Conservation (phyloP, 139 green algal species). For the Chlamydomonas urium region DNA sequence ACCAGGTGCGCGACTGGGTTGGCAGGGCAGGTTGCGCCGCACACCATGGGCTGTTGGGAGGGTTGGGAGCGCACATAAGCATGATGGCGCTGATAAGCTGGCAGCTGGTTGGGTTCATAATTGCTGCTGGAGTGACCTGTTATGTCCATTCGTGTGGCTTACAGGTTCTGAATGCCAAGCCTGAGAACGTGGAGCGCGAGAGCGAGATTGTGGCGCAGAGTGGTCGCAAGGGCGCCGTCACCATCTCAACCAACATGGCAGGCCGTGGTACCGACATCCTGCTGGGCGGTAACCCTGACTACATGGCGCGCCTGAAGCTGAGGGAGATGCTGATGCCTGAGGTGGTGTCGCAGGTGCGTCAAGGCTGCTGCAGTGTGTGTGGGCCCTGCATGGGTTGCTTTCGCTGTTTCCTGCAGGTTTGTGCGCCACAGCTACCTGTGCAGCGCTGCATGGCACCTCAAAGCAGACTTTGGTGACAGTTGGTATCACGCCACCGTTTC, state of each 20-base stretch:
- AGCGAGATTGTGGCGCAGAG: slow-evolving; percentile 92
- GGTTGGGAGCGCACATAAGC: no score
- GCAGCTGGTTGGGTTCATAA: no score
- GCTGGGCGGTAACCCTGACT: slow-evolving; percentile 72
- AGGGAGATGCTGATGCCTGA: slow-evolving; percentile 87
- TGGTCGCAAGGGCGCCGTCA: slow-evolving; percentile 78
- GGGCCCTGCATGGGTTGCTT: neutral
- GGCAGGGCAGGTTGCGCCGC: neutral
- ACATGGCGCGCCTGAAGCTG: slow-evolving; percentile 85
- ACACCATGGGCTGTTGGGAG: no score
- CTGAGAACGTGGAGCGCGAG: slow-evolving; percentile 97
- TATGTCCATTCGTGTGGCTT: no score
- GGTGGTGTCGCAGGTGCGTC: slow-evolving; percentile 27
- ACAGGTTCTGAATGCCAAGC: slow-evolving; percentile 98
- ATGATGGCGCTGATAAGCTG: no score
- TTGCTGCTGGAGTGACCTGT: no score
- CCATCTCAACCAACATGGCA: slow-evolving; percentile 99
- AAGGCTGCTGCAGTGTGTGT: neutral
- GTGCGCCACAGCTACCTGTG: no score
- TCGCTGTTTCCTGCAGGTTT: no score
- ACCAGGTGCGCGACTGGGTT: slow-evolving; percentile 49
- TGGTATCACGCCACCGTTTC: no score
- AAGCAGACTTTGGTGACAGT: no score
- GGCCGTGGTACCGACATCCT: slow-evolving; percentile 97
- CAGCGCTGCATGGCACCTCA: no score